Evolutionary conservation across 1,284 basidiomycete species (phyloP), one percentile per base, ranked within the genome.

Genomic region (Singerocomus rubriflavus): DNA sequence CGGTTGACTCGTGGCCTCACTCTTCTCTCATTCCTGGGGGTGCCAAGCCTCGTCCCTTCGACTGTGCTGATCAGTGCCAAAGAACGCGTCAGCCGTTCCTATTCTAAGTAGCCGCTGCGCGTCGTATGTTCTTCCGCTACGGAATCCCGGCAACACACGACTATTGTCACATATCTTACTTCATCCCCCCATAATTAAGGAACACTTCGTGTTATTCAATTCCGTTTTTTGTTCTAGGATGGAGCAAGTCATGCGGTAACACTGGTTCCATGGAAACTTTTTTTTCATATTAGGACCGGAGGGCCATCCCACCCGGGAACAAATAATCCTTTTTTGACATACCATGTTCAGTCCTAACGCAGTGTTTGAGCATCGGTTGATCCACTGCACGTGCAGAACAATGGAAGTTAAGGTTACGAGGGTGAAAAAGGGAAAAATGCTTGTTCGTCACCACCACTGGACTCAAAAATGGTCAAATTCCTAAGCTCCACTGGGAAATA

Each of bases 1-100:
- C 50, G 34, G 48, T 65, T 68, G 58, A 67, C 67, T 60, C 66
- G 69, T 61, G 31, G 4, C 48, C 60, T 67, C 51, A 43, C 55
- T 44, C 54, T 56, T 41, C 45, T 62, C 45, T 48, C 43, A n/a
- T 37, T 35, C 44, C 50, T 58, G 51, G 58, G 57, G 44, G 57
- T 67, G 64, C 66, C 59, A 56, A 53, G 57, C 53, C 36, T 43
- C 46, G 25, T 34, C 41, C 42, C 51, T 51, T 59, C 64, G 52
- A 56, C 60, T 50, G 44, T 41, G 52, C 16, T 39, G 30, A 47
- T 53, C n/a, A 50, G 50, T 51, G 32, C 51, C 44, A 44, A 49
- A 29, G 47, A 51, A 48, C 40, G 21, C 46, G 58, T 57, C 36
- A 47, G 51, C 50, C 38, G 26, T 62, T 49, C 50, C 58, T 39